Base-by-base conservation (phyloP, 352 stramenopile species). In the Plasmopara halstedii region DNA sequence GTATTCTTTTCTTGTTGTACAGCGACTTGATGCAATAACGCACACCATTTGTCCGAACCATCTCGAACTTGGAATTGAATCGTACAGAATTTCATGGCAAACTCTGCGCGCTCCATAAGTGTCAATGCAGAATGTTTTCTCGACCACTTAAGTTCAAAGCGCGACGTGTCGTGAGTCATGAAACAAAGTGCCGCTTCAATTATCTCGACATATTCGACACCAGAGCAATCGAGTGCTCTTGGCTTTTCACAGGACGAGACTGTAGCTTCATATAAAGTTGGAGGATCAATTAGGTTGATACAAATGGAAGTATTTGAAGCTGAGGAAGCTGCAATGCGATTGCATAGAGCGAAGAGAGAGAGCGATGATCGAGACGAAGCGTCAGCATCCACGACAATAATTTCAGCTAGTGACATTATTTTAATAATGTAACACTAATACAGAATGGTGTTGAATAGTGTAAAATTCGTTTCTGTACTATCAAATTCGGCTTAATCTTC, bases 31-130 rank as follows among this genome's bases (percentile, higher is more conserved):
- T 70, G 69, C 34, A 81, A 25, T 21, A 81, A 3, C 13, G 58
- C 18, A 13, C 31, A 18, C 66, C 61, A 62, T 15, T 47, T 46
- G 29, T 37, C 26, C 11, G 22, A 21, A 36, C 42, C 41, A 23
- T 36, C n/a, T 17, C 34, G 56, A 41, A 13, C 52, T 20, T 17
- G 13, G 34, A 80, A 76, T 10, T 47, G 27, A 9, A 84, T 31
- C 9, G 36, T 45, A 29, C 66, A 56, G 42, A 79, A 84, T 37
- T 79, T 84, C 68, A 84, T 75, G 34, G 72, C 54, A 21, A 84
- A 62, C 13, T 45, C 44, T n/a, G 64, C 45, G 8, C 36, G 43
- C 42, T 82, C 72, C 64, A 81, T 70, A 20, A 84, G 47, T 51
- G 72, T 84, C 55, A 84, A 49, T 47, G 43, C 50, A 0, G 19